Evolutionary conservation across 2,329 filamentous ascomycete species (phyloP), one percentile per base, ranked within the genome.

Genomic region (Sporothrix variecibatus): DNA sequence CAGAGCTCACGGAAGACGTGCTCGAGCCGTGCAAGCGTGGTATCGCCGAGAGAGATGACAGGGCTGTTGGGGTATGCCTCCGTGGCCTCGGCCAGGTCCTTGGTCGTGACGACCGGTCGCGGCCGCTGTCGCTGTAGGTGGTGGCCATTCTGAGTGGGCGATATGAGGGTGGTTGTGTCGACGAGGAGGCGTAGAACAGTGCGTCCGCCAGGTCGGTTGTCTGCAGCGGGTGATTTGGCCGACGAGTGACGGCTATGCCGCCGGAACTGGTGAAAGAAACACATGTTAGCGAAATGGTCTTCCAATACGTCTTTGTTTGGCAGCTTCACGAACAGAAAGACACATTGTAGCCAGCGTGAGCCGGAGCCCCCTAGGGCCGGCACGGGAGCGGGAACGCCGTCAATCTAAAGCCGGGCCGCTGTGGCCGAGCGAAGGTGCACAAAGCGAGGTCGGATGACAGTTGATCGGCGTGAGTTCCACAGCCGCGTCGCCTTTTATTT

Each of bases 1-100:
- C 86, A 82, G 46, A 89, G 75, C 0, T 82, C 79, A 46, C 86
- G 80, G 78, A 86, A 91, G 40, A 89, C 79, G 58, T 81, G 81
- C 72, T 83, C 80, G 28, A 91, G 80, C 71, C 86, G 84, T 40
- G 82, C 84, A 76, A 85, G 84, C 74, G 90, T 85, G 34, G 83
- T 81, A 56, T 85, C 83, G 73, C 83, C 88, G 56, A 89, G 80
- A 65, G 85, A 83, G 38, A 85, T 78, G 15, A 83, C 79, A 60
- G 78, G 76, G 53, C 75, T 62, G 58, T 70, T 72, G 53, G 70
- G 69, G 43, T 74, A 64, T 28, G 74, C 76, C 26, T 75, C 75
- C 34, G 74, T 62, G 40, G 72, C 74, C 17, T 72, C 65, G 34
- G 76, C 75, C 12, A 73, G 74, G 56, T 77, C 77, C 51, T 75